phyloP scores from a whole-genome alignment of 805 yeast species.

The Saccharomyces eubayanus region DNA sequence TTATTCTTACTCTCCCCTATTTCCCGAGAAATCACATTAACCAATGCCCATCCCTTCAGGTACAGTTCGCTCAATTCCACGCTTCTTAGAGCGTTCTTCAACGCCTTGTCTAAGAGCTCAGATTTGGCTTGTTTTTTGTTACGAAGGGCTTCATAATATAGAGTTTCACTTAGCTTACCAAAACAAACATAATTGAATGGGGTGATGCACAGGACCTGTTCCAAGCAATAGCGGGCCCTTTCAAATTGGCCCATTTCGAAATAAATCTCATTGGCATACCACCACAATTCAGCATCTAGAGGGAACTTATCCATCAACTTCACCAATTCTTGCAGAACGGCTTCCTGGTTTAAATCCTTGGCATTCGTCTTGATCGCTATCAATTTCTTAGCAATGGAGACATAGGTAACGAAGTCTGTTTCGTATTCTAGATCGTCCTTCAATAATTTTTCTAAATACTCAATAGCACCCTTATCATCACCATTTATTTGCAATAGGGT shows the following conservation, averaged over 20 bases:
- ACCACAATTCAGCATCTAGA: slow-evolving; percentile 69
- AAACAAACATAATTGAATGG: slow-evolving; percentile 42
- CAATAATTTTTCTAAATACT: slow-evolving; percentile 45
- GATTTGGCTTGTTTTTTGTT: slow-evolving; percentile 6
- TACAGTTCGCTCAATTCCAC: slow-evolving; percentile 70
- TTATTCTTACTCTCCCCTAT: slow-evolving; percentile 18
- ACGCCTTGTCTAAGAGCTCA: slow-evolving; percentile 16
- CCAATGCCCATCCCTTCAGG: slow-evolving; percentile 68
- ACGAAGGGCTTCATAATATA: slow-evolving; percentile 17
- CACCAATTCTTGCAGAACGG: slow-evolving; percentile 12
- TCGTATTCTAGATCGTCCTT: slow-evolving; percentile 47
- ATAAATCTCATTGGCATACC: slow-evolving; percentile 66
- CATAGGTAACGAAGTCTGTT: slow-evolving; percentile 26
- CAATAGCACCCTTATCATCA: slow-evolving; percentile 20
- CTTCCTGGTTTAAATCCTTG: slow-evolving; percentile 9
- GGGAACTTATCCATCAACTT: slow-evolving; percentile 39
- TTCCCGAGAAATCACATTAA: slow-evolving; percentile 35
- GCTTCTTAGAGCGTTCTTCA: slow-evolving; percentile 53
- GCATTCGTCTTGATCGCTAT: slow-evolving; percentile 15
- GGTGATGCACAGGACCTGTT: slow-evolving; percentile 59
- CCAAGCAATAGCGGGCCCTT: slow-evolving; percentile 55
- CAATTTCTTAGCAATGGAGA: slow-evolving; percentile 23
- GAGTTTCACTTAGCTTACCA: slow-evolving; percentile 20
- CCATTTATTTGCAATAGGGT: slow-evolving; percentile 21
- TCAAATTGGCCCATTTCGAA: slow-evolving; percentile 50